A percentile compares a stretch with the other conserved stretches of the same genome.
Evolutionary conservation across 2,329 filamentous ascomycete species (phyloP).

Genomic region (Magnaporthiopsis rhizophila): DNA sequence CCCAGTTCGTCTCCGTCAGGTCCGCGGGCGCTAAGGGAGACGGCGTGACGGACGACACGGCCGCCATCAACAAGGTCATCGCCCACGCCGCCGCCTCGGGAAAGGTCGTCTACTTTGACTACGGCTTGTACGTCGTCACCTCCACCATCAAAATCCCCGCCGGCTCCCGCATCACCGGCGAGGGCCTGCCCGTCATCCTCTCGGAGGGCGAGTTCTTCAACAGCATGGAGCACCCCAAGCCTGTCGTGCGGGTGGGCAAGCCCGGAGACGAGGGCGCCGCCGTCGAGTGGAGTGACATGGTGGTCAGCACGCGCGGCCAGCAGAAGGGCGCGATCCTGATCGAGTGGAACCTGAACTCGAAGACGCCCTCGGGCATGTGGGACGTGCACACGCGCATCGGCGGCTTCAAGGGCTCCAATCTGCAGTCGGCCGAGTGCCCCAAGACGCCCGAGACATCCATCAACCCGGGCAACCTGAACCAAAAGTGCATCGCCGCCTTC

Average conservation of each 20-base stretch:
- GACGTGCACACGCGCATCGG: conserved; percentile 70
- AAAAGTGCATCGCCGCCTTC: conserved; percentile 28
- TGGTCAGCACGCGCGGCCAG: conserved; percentile 59
- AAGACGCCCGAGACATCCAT: conserved; percentile 35
- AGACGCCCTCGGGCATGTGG: conserved; percentile 51
- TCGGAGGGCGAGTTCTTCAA: conserved; percentile 48
- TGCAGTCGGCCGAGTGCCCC: conserved; percentile 59
- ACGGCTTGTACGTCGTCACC: conserved; percentile 52
- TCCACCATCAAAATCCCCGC: conserved; percentile 43
- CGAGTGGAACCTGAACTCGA: conserved; percentile 58
- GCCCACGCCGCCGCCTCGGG: conserved; percentile 41
- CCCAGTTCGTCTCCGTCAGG: conserved; percentile 62
- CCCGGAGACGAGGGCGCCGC: conserved; percentile 51
- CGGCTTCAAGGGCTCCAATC: conserved; percentile 59
- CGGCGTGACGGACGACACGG: conserved; percentile 66
- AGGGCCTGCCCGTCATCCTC: conserved; percentile 45
- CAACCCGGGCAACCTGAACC: conserved; percentile 20
- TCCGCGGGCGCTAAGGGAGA: conserved; percentile 62
- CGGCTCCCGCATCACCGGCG: conserved; percentile 50
- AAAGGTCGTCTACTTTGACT: conserved; percentile 52
- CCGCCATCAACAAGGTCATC: conserved; percentile 58
- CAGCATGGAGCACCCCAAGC: conserved; percentile 47
- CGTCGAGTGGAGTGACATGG: conserved; percentile 65
- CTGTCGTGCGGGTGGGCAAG: conserved; percentile 54
- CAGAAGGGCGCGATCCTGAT: conserved; percentile 62